These are phyloP conservation scores for Saccharomycopsis oosterbeekiorum DNA, from an alignment of 805 yeast species.

Conservation along the genomic window DNA sequence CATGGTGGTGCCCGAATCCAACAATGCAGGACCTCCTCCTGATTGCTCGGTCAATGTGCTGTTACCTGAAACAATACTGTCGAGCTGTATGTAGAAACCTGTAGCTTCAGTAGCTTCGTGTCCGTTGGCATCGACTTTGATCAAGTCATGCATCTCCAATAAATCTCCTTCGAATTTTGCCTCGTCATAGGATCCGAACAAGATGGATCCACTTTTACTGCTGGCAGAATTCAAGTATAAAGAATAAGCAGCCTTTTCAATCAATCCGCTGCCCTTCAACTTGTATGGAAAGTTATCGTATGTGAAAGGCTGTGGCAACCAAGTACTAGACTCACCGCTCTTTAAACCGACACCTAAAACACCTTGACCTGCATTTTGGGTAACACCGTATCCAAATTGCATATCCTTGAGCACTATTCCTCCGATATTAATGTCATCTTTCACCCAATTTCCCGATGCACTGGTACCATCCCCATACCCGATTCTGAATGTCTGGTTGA, in stretches of 20 bases:
- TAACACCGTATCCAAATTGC: slow-evolving; percentile 12
- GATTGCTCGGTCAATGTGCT: not conserved
- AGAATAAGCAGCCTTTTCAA: slow-evolving; percentile 48
- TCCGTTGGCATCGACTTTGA: slow-evolving; percentile 8
- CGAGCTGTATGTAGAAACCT: slow-evolving; percentile 6
- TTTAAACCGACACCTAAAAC: slow-evolving; percentile 67
- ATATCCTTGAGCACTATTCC: slow-evolving; percentile 1
- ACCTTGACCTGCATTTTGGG: slow-evolving; percentile 30
- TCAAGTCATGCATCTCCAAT: slow-evolving; percentile 12
- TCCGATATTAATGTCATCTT: slow-evolving; percentile 8
- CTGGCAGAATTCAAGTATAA: slow-evolving; percentile 40
- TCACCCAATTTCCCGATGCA: slow-evolving; percentile 13
- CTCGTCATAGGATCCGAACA: slow-evolving; percentile 67
- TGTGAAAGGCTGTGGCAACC: slow-evolving; percentile 27
- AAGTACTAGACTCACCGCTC: slow-evolving; percentile 46
- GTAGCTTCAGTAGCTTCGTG: slow-evolving; percentile 1
- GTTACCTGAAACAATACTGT: slow-evolving; percentile 3
- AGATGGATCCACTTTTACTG: slow-evolving; percentile 39
- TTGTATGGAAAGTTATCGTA: slow-evolving; percentile 63
- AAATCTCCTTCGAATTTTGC: slow-evolving; percentile 47
- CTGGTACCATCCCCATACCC: slow-evolving; percentile 7
- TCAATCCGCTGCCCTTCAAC: slow-evolving; percentile 48
- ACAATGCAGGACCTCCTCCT: slow-evolving; percentile 29
- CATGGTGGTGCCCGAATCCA: slow-evolving; percentile 56
- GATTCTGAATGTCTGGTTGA: slow-evolving; percentile 3